Evolutionary conservation across 2,329 filamentous ascomycete genomes (phyloP), one percentile per base, ranked within the genome.

Genomic region (Thyridium curvatum): DNA sequence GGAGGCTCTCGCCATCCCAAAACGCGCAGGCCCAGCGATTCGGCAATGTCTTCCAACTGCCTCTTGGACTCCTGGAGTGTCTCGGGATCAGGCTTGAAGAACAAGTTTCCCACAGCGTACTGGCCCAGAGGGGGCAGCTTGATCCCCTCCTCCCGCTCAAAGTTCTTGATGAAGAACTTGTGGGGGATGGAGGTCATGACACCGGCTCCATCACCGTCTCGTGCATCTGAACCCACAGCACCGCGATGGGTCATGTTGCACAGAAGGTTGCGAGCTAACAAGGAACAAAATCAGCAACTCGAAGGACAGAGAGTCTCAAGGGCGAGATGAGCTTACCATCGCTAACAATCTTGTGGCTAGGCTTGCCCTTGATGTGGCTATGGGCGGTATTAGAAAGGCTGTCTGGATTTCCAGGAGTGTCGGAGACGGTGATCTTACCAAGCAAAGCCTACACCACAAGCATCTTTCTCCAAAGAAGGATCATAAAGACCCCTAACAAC

Each of bases 191-290:
- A 96, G 51, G 91, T 97, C 93, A 98, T 98, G 59, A 97, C 91
- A 78, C 93, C 93, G 55, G 93, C 93, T 63, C 93, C 93, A 62
- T 98, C 93, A 61, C 93, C 93, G 62, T 98, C 93, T 73, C 93
- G 85, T 58, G 89, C 89, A 72, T 98, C 93, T 44, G 93, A 97
- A 53, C 93, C 93, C 54, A 97, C 91, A 48, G 93, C 93, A 74
- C 93, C 93, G 63, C 93, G 85, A 74, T 98, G 93, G 74, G 93
- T 97, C 93, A 98, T 98, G 77, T 98, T 97, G 77, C 93, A 98
- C 47, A 98, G 82, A 46, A 98, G 75, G 66, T 90, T 94, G 50
- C 87, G 85, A 51, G 90, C 87, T 93, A 47, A 30, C 12, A 35
- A 13, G 2, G 17, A 14, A 37, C 21, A 10, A 4, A 4, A 40